Base-by-base conservation (phyloP, 2,329 filamentous ascomycete genomes). In the Monilinia laxa region DNA sequence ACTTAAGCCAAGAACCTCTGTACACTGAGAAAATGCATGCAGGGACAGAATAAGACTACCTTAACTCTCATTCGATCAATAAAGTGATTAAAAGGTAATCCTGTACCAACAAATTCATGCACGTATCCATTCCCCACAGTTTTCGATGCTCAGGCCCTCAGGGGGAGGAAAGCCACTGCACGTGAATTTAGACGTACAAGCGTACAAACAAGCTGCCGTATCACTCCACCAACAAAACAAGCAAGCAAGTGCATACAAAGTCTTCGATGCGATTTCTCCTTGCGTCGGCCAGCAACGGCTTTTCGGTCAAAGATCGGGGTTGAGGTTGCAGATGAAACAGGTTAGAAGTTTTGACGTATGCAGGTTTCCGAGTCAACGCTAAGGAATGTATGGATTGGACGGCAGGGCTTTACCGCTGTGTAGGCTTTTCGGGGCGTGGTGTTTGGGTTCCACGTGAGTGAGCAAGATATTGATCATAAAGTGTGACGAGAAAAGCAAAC, bases 231-330 rank as follows among this genome's bases (percentile, higher is more conserved):
- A 65, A 42, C 45, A 45, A 45, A 35, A 60, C 40, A 56, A 64
- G 31, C 38, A 47, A 64, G 18, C 20, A 42, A 56, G 28, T 63
- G 16, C 4, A 25, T 42, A 18, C 28, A n/a, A 25, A 38, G 31
- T 35, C 52, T 38, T 55, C 53, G 53, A 40, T 38, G 31, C 53
- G 12, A 38, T 55, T 16, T 11, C 25, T 38, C 62, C 62, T 64
- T 64, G 62, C 55, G 16, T 65, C 64, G 64, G 64, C 64, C 54
- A 60, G 57, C 23, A 65, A 65, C 64, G 64, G 64, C 47, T 28
- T 62, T 58, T 25, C 64, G 64, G 64, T 53, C 23, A 35, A 52
- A 62, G 64, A 62, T 62, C 64, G 55, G 64, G 45, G 64, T 59
- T 65, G 35, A 31, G 35, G 54, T 58, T 38, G 31, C 53, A 38